Evolutionary conservation across 2,329 filamentous ascomycete genomes (phyloP).

Genomic region (Ophiostoma piceae): DNA sequence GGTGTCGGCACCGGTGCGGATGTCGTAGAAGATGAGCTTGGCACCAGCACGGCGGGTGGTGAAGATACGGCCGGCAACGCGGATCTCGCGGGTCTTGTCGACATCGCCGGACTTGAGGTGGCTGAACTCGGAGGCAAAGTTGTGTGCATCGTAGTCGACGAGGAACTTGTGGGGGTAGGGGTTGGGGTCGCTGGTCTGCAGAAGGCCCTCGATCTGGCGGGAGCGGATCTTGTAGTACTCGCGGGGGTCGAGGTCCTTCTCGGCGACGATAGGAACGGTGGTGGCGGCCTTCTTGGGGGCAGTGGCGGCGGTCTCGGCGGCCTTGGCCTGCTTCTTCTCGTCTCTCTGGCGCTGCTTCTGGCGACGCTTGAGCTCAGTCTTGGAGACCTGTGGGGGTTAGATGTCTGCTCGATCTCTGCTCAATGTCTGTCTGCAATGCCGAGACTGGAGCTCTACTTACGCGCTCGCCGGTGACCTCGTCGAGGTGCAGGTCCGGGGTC

Average conservation of each 20-base stretch:
- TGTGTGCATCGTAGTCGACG: constrained; percentile 72
- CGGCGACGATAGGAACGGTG: constrained; percentile 48
- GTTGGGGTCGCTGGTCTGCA: constrained; percentile 64
- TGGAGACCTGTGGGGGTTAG: constrained; percentile 51
- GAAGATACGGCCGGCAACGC: constrained; percentile 81
- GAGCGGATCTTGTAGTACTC: constrained; percentile 95
- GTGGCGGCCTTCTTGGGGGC: constrained; percentile 53
- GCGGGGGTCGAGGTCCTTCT: constrained; percentile 54
- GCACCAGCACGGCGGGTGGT: constrained; percentile 74
- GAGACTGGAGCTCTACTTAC: constrained; percentile 21
- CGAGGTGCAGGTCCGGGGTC: constrained; percentile 61
- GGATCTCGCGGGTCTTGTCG: constrained; percentile 67
- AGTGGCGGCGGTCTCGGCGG: constrained; percentile 51
- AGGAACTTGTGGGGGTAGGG: constrained; percentile 94
- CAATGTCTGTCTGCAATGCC: neutral
- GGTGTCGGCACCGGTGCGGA: constrained; percentile 53
- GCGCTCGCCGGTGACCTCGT: constrained; percentile 84
- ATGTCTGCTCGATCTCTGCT: neutral
- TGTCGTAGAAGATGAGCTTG: constrained; percentile 90
- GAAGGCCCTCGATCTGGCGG: constrained; percentile 68
- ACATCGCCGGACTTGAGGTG: constrained; percentile 84
- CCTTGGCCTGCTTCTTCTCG: constrained; percentile 83
- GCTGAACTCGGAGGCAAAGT: constrained; percentile 73
- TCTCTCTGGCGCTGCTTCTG: constrained; percentile 86
- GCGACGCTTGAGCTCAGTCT: constrained; percentile 89